Evolutionary conservation across 2,329 filamentous ascomycete species (phyloP).

Genomic region (Sporothrix sp.): DNA sequence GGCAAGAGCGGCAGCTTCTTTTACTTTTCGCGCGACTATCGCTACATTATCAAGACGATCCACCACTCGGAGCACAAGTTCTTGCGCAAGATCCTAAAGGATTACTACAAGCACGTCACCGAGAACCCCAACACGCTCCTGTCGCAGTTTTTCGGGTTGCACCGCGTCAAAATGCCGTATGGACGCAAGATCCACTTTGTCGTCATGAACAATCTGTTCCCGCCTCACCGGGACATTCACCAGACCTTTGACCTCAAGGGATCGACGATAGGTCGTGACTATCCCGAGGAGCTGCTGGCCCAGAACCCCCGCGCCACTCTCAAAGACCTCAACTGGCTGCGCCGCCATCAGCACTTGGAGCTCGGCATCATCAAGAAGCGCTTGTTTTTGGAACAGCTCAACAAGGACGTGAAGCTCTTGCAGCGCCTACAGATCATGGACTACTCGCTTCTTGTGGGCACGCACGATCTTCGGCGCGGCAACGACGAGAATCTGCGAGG

Average conservation of each 20-base stretch:
- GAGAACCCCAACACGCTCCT: slow-evolving; percentile 93
- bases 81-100: slow-evolving; percentile 69
- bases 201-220: slow-evolving; percentile 99
- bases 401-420: slow-evolving; percentile 74
- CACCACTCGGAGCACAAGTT: slow-evolving; percentile 92
- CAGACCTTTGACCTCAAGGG: slow-evolving; percentile 95
- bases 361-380: slow-evolving; percentile 82
- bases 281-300: slow-evolving; percentile 76
- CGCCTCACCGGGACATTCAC: slow-evolving; percentile 93
- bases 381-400: slow-evolving; percentile 80
- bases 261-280: slow-evolving; percentile 87
- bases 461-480: slow-evolving; percentile 80
- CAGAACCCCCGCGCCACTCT: slow-evolving; percentile 86
- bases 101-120: slow-evolving; percentile 89
- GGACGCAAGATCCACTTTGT: slow-evolving; percentile 98
- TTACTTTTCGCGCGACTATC: slow-evolving; percentile 98
- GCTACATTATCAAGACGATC: slow-evolving; percentile 99
- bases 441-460: slow-evolving; percentile 89
- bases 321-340: slow-evolving; percentile 95
- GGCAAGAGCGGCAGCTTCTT: slow-evolving; percentile 99
- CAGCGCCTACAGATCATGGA: slow-evolving; percentile 96
- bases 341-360: slow-evolving; percentile 74
- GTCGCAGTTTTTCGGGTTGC: slow-evolving; percentile 94
- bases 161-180: slow-evolving; percentile 96
- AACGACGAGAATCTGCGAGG: slow-evolving; percentile 88